phyloP scores from a whole-genome alignment of 2,329 filamentous ascomycete species.

The Aphanoascus verrucosus region DNA sequence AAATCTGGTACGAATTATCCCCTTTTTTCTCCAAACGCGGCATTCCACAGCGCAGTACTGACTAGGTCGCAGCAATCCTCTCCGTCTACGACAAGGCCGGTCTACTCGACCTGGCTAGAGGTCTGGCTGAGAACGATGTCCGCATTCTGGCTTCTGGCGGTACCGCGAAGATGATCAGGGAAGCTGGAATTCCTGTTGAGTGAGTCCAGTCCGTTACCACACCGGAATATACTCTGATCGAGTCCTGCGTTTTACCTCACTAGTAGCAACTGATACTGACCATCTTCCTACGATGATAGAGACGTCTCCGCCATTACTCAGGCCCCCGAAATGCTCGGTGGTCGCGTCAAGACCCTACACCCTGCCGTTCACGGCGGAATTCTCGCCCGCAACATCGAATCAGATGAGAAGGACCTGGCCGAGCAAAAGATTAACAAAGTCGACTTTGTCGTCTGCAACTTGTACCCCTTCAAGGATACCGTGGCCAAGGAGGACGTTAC shows the following conservation, averaged over 20 bases:
- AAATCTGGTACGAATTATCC: conserved; percentile 30
- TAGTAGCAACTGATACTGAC: background rate
- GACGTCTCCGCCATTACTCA: conserved; percentile 96
- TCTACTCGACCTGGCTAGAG: conserved; percentile 82
- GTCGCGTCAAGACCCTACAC: conserved; percentile 89
- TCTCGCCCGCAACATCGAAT: conserved; percentile 83
- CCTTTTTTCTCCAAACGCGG: conserved; percentile 1
- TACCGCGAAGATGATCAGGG: conserved; percentile 90
- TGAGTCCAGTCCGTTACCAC: conserved; percentile 38
- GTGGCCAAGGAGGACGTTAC: conserved; percentile 95
- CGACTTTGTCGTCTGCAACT: conserved; percentile 93
- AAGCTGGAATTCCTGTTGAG: conserved; percentile 92
- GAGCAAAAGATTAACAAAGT: conserved; percentile 93
- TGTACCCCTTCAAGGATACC: conserved; percentile 98
- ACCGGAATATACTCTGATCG: background rate
- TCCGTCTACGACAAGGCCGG: conserved; percentile 99
- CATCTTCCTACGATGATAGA: conserved; percentile 44
- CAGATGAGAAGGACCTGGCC: conserved; percentile 92
- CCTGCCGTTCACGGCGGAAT: conserved; percentile 79
- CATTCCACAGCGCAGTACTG: background rate
- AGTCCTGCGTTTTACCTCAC: background rate
- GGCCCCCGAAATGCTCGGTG: conserved; percentile 92
- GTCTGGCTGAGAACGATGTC: conserved; percentile 77
- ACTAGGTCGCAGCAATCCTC: conserved; percentile 57
- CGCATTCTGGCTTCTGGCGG: conserved; percentile 89